Percentiles rank a stretch among this genome's conserved stretches.
Evolutionary conservation across 169 alveolate species (phyloP).

Genomic region (Eimeria falciformis): DNA sequence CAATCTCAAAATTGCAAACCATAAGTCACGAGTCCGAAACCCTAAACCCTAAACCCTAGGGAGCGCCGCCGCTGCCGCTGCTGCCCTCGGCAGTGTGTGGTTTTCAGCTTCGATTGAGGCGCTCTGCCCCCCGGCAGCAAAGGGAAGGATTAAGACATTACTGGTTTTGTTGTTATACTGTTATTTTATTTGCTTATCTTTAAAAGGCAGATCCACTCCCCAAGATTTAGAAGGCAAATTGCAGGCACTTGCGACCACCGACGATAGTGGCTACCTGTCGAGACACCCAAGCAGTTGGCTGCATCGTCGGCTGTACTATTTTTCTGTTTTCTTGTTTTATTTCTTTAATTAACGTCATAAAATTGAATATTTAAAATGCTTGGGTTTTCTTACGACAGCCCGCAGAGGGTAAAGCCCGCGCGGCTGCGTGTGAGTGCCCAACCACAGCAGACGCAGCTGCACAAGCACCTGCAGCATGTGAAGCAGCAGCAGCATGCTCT

Average conservation of each 20-base stretch:
- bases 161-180: no score
- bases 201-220: no score
- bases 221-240: no score
- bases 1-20: not conserved
- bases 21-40: not conserved
- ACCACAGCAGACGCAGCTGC: slow-evolving; percentile 25
- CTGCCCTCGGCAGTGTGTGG: not conserved
- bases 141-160: no score
- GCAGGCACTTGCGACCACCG: no score
- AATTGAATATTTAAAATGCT: not conserved
- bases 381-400: not conserved
- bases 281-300: no score
- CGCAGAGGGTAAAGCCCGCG: slow-evolving; percentile 46
- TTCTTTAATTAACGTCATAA: no score
- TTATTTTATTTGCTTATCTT: no score
- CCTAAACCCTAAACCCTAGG: not conserved
- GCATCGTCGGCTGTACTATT: no score
- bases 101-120: no score
- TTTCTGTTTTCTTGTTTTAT: no score
- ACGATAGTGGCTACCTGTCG: not conserved
- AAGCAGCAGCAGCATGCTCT: slow-evolving; percentile 28
- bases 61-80: slow-evolving; percentile 20
- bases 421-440: not conserved
- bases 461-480: not conserved
- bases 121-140: no score